phyloP scores from a whole-genome alignment of 768 basidiomycete genomes.

The Lyophyllum atratum region DNA sequence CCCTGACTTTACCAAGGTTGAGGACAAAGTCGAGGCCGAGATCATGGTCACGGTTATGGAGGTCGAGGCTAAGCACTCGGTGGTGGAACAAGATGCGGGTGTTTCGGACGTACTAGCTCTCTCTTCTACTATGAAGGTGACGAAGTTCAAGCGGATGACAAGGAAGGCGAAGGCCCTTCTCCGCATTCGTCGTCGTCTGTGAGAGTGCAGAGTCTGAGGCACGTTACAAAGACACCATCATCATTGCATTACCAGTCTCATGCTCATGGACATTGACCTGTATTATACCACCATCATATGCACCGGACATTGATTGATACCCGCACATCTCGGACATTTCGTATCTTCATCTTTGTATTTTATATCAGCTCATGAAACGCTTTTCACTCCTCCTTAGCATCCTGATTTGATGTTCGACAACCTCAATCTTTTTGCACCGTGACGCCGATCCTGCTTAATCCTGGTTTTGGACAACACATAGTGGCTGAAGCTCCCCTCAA shows the following conservation, averaged over 20 bases:
- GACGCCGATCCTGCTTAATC: too few species aligned
- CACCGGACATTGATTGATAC: background rate
- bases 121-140: background rate
- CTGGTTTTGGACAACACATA: too few species aligned
- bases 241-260: background rate
- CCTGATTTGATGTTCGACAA: too few species aligned
- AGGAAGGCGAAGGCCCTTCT: background rate
- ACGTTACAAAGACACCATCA: background rate
- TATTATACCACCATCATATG: background rate
- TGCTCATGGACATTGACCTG: background rate
- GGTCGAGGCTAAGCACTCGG: too few species aligned
- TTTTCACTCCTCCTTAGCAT: too few species aligned
- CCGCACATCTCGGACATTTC: background rate
- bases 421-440: too few species aligned
- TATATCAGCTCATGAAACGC: too few species aligned
- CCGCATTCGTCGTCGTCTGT: background rate
- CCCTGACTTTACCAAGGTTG: background rate
- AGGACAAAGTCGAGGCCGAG: background rate
- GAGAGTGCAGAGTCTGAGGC: background rate
- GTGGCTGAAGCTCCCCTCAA: too few species aligned
- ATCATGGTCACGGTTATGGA: background rate
- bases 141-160: background rate
- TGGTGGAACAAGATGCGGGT: background rate
- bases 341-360: too few species aligned
- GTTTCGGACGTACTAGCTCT: background rate